Evolutionary conservation across 2,329 filamentous ascomycete species (phyloP).

Genomic region (Aspergillus neoniger): DNA sequence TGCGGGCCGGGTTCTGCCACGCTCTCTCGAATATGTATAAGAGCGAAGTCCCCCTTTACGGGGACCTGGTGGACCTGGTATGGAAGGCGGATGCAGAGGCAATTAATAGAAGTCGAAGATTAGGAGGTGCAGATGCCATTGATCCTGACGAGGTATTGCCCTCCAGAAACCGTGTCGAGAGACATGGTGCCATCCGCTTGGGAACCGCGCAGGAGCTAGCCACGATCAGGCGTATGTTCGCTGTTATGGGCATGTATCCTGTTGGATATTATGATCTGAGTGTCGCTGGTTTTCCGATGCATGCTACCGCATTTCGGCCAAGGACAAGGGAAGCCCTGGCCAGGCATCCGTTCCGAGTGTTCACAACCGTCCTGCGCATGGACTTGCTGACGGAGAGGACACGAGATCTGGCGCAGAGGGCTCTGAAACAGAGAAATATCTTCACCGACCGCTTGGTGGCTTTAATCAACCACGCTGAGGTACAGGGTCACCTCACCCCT

Average conservation of each 20-base stretch:
- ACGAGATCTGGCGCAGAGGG: conserved; percentile 32
- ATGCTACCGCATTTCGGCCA: conserved; percentile 56
- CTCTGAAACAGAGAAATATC: conserved; percentile 44
- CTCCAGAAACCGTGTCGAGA: conserved; percentile 29
- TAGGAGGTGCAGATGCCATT: conserved; percentile 1
- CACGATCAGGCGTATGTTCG: conserved; percentile 49
- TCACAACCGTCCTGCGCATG: conserved; percentile 46
- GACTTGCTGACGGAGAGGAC: conserved; percentile 44
- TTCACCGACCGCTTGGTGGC: conserved; percentile 44
- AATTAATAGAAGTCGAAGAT: conserved; percentile 17
- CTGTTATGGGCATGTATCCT: conserved; percentile 51
- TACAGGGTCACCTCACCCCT: conserved; percentile 28
- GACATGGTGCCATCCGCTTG: conserved; percentile 54
- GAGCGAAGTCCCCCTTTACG: conserved; percentile 37
- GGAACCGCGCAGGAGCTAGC: conserved; percentile 49
- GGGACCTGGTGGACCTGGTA: conserved; percentile 35
- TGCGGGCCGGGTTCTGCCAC: conserved; percentile 33
- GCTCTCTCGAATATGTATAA: conserved; percentile 41
- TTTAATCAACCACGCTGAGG: conserved; percentile 42
- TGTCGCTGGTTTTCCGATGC: conserved; percentile 51
- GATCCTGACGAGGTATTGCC: conserved; percentile 29
- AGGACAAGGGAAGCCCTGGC: conserved; percentile 35
- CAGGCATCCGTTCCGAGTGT: conserved; percentile 50
- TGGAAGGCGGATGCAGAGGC: conserved; percentile 29
- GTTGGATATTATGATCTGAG: conserved; percentile 58